Evolutionary conservation across 1,284 basidiomycete genomes (phyloP).

Genomic region (Ustilago cynodontis): DNA sequence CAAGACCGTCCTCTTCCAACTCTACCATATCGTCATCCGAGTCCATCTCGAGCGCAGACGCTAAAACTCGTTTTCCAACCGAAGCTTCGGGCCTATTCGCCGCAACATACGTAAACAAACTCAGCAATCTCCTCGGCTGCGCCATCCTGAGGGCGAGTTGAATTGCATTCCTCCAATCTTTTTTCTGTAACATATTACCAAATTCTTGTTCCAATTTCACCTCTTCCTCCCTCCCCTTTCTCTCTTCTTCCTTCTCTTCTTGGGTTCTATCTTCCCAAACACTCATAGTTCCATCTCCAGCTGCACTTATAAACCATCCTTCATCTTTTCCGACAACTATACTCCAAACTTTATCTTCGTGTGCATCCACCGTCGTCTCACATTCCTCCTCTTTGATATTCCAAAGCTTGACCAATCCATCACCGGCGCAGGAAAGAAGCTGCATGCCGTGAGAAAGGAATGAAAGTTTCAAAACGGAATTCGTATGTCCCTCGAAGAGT

Average conservation of each 20-base stretch:
- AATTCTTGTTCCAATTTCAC: slow-evolving; percentile 88
- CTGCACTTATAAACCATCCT: slow-evolving; percentile 85
- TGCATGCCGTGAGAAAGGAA: slow-evolving; percentile 88
- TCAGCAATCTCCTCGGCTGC: slow-evolving; percentile 88
- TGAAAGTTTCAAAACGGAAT: slow-evolving; percentile 92
- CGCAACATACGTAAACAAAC: slow-evolving; percentile 76
- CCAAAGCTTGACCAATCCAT: slow-evolving; percentile 97
- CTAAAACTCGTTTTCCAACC: not conserved
- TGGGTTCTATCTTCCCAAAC: slow-evolving; percentile 94
- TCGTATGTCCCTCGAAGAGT: slow-evolving; percentile 80
- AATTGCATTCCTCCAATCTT: slow-evolving; percentile 92
- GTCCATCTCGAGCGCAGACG: not conserved
- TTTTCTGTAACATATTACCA: slow-evolving; percentile 84
- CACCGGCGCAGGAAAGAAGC: slow-evolving; percentile 87
- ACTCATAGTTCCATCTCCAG: slow-evolving; percentile 91
- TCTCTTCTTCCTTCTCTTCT: slow-evolving; percentile 71
- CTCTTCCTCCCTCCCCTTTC: slow-evolving; percentile 39
- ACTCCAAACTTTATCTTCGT: slow-evolving; percentile 94
- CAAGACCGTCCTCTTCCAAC: not conserved
- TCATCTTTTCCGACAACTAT: slow-evolving; percentile 84
- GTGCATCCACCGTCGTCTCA: slow-evolving; percentile 88
- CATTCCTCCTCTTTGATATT: slow-evolving; percentile 88
- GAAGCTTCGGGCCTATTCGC: slow-evolving; percentile 40
- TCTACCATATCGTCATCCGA: slow-evolving; percentile 15
- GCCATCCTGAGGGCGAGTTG: slow-evolving; percentile 89